Conservation (phyloP, 371 early-diverging fungal species). For the Batkoa obscura region DNA sequence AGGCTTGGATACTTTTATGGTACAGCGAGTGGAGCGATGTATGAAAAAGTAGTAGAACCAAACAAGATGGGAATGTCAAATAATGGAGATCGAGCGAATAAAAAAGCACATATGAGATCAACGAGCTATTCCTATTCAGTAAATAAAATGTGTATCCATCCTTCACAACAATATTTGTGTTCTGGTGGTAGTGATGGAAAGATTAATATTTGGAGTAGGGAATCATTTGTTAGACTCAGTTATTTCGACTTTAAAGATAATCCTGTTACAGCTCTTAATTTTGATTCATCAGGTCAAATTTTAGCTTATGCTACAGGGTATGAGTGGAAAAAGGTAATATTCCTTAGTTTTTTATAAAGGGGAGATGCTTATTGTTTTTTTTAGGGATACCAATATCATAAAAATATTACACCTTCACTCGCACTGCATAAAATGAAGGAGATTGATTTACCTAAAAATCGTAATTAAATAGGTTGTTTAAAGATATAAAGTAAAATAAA, state of each 20-base stretch:
- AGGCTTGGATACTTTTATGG: too few species aligned
- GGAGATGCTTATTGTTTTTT: neutral
- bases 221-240: conserved; percentile 44
- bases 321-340: conserved; percentile 85
- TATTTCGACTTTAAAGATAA: conserved; percentile 14
- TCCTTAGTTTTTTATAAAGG: neutral
- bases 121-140: conserved; percentile 27
- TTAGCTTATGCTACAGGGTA: conserved; percentile 90
- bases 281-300: conserved; percentile 70
- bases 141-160: conserved; percentile 73
- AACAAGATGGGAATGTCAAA: too few species aligned
- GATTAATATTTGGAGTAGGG: conserved; percentile 90
- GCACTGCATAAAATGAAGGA: too few species aligned
- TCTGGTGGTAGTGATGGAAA: conserved; percentile 88
- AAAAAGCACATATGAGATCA: conserved; percentile 83
- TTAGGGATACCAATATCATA: conserved; percentile 2
- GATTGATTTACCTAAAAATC: too few species aligned
- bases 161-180: conserved; percentile 69
- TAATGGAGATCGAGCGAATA: too few species aligned
- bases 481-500: too few species aligned
- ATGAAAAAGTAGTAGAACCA: too few species aligned
- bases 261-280: conserved; percentile 60
- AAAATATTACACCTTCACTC: neutral
- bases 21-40: too few species aligned
- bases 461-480: too few species aligned